Evolutionary conservation across 2,329 filamentous ascomycete genomes (phyloP), one percentile per base, ranked within the genome.

Genomic region (Tolypocladium guangdongense): DNA sequence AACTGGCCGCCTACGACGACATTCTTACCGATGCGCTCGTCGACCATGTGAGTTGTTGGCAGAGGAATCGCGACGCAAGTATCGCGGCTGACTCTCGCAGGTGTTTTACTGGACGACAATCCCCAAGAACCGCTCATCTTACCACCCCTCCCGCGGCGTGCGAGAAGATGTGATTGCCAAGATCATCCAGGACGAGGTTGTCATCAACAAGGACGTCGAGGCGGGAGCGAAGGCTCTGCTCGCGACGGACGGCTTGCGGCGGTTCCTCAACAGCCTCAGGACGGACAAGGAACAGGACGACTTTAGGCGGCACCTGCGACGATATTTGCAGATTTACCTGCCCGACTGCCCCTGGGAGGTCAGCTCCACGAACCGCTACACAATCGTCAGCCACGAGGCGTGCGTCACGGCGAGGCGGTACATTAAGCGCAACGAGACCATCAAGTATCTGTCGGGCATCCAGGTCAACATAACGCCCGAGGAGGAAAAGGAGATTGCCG

Each of bases 101-200:
- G 86, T 90, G 11, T 96, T 88, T 71, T 99, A 93, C 75, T 97
- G 93, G 92, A 92, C 92, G 7, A 88, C 82, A 4, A 96, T 96
- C 55, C 91, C 92, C 59, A 99, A 99, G 72, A 96, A 97, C 64
- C 85, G 88, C 56, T 84, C 83, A 53, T 89, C 88, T 53, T 97
- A 95, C 69, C 87, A 88, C 62, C 80, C 90, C 1, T 90, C 87
- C 7, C 85, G 93, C 57, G 89, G 89, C 41, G 77, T 97, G 50
- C 82, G 81, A 52, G 79, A 84, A 62, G 77, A 80, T 53, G 81
- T 82, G 46, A 79, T 87, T 38, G 68, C 77, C 48, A 76, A 80
- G 58, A 81, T 85, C 52, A 73, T 86, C 8, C 81, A 83, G 61
- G 72, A 74, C 7, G 74, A 88, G 63, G 79, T 95, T 16, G 82